A percentile compares a stretch with the other conserved stretches of the same genome.
phyloP scores from a whole-genome alignment of 345 rosid genomes.

The Excoecaria cochinchinensis region DNA sequence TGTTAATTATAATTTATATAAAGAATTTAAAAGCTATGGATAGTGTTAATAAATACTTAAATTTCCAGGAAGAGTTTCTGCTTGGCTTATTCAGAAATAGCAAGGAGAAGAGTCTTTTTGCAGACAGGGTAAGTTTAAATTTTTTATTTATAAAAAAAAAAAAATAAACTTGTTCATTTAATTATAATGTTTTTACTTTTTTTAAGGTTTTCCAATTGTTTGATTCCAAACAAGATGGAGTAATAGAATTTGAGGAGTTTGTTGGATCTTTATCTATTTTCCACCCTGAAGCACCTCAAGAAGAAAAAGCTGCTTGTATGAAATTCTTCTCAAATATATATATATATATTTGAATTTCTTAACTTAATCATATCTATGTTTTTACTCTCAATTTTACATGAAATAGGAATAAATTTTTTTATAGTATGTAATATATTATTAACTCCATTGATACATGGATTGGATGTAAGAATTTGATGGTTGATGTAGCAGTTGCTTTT shows the following conservation, averaged over 20 bases:
- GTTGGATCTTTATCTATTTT: slow-evolving; percentile 61
- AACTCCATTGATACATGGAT: background rate
- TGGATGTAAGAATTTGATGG: background rate
- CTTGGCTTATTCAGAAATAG: slow-evolving; percentile 59
- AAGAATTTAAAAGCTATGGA: too few relatives aligned
- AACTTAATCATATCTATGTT: too few relatives aligned
- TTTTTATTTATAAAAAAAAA: background rate
- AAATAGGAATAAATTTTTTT: too few relatives aligned
- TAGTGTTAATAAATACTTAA: too few relatives aligned
- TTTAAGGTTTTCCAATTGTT: slow-evolving; percentile 59
- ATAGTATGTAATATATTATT: too few relatives aligned
- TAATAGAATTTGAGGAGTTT: slow-evolving; percentile 68
- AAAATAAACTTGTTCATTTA: background rate
- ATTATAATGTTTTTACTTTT: background rate
- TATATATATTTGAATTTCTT: too few relatives aligned
- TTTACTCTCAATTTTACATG: too few relatives aligned
- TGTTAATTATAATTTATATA: too few relatives aligned
- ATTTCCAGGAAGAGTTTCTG: slow-evolving; percentile 64
- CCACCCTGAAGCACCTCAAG: slow-evolving; percentile 61
- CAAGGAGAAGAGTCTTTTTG: slow-evolving; percentile 46
- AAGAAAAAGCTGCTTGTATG: slow-evolving; percentile 58
- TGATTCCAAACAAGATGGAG: slow-evolving; percentile 59
- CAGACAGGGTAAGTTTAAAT: slow-evolving; percentile 38
- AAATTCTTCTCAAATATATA: slow-evolving; percentile 6
- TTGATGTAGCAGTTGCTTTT: slow-evolving; percentile 47